Base-by-base conservation (phyloP, 73 alveolate species). In the Paramecium pentaurelia region DNA sequence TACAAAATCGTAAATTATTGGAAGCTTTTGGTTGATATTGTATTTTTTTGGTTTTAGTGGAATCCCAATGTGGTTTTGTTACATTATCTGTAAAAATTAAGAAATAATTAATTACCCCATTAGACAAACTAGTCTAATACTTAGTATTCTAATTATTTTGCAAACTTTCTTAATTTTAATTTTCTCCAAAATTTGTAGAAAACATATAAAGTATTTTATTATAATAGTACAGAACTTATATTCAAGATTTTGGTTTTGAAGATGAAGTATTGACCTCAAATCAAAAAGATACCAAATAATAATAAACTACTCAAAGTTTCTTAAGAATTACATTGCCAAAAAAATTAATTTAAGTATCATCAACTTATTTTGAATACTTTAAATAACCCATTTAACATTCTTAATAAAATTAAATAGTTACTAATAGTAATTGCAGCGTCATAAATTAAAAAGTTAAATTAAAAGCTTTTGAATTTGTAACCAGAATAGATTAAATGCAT, bases 381-480 rank as follows among this genome's bases (percentile, higher is more conserved):
- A 25, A 71, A 34, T 27, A 7, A 4, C 22, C 22, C 1, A 6
- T 10, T 25, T 20, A 58, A 25, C 9, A 18, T 9, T 9, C 8
- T 3, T 34, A 71, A 34, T 25, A 34, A 71, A 30, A 1, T 47
- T 71, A 27, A 77, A 20, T 3, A 12, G 10, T 14, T 22, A 27
- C 44, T 1, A 40, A 44, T 44, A 30, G 27, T 11, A 77, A 77
- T 44, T 34, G 37, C 2, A 77, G 89, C 6, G 44, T 77, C 1
- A 42, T 77, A 38, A 77, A 77, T 77, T 42, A 37, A 32, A 77
- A 77, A 42, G 40, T 22, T 20, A 77, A 42, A 44, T 44, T 77
- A 44, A 77, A 77, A 38, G 89, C 89, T 11, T 77, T 77, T 77
- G 89, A 77, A 42, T 77, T 77, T 77, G 47, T 77, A 20, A 38